phyloP scores from a whole-genome alignment of 768 basidiomycete genomes.

The Austroboletus festivus region DNA sequence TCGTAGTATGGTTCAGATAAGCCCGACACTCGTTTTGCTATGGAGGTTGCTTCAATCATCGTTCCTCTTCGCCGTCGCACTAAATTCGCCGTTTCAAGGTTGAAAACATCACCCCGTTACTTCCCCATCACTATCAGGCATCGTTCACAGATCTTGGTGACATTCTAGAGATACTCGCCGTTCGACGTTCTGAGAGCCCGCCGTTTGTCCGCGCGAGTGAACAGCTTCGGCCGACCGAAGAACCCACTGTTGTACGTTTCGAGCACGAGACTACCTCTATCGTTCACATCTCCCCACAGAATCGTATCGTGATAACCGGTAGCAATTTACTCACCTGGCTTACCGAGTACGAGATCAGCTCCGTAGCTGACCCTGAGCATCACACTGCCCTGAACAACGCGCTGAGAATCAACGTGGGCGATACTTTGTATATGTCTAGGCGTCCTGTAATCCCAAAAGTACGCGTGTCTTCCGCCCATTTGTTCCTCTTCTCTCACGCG shows the following conservation, averaged over 20 bases:
- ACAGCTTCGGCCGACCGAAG: slow-evolving; percentile 11
- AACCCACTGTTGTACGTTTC: slow-evolving; percentile 27
- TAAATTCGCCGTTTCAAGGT: slow-evolving; percentile 32
- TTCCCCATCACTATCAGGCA: slow-evolving; percentile 27
- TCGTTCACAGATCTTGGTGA: slow-evolving; percentile 26
- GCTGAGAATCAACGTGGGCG: slow-evolving; percentile 45
- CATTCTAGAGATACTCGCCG: slow-evolving; percentile 31
- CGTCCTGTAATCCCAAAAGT: slow-evolving; percentile 55
- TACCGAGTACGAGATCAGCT: slow-evolving; percentile 31
- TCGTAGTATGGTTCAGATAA: slow-evolving; percentile 89
- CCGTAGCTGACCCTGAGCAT: slow-evolving; percentile 24
- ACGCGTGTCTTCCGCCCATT: slow-evolving; percentile 17
- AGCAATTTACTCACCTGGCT: slow-evolving; percentile 49
- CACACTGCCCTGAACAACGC: slow-evolving; percentile 36
- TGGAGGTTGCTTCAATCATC: slow-evolving; percentile 61
- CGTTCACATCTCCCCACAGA: slow-evolving; percentile 35
- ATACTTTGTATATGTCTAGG: slow-evolving; percentile 56
- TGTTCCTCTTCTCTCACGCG: slow-evolving; percentile 19
- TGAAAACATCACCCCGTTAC: slow-evolving; percentile 29
- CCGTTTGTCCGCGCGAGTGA: slow-evolving; percentile 31
- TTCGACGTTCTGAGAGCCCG: slow-evolving; percentile 27
- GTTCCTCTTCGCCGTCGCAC: slow-evolving; percentile 2
- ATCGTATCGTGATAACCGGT: slow-evolving; percentile 47
- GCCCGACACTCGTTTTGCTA: slow-evolving; percentile 84
- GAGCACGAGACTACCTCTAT: background rate